These are phyloP conservation scores for Bothriochloa decipiens DNA, from an alignment of 176 grass and related monocot species.

Conservation along the genomic window DNA sequence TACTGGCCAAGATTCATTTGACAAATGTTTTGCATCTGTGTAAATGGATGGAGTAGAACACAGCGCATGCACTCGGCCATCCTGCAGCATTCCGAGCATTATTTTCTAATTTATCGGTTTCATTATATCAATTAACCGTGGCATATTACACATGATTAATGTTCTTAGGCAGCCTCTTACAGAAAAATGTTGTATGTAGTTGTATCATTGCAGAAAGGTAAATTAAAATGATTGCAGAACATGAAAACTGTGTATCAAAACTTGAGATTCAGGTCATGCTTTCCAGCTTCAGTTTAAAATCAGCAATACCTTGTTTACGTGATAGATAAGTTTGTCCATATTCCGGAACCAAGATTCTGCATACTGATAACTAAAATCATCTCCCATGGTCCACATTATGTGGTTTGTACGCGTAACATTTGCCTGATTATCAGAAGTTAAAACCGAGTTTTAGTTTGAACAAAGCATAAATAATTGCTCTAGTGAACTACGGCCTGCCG, in stretches of 20 bases:
- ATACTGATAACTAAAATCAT: constrained; percentile 90
- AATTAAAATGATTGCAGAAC: neutral
- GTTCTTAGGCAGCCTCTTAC: neutral
- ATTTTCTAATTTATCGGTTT: neutral
- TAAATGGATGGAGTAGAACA: constrained; percentile 97
- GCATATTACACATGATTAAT: neutral
- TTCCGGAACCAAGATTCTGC: constrained; percentile 93
- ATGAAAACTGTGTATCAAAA: neutral
- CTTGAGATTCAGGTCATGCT: neutral
- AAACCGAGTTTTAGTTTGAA: constrained; percentile 36
- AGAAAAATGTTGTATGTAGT: neutral
- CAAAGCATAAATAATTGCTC: constrained; percentile 16
- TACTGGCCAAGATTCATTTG: constrained; percentile 79
- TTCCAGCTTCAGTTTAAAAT: neutral
- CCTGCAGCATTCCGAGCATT: constrained; percentile 45
- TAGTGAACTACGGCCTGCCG: neutral
- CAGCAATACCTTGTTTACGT: constrained; percentile 83
- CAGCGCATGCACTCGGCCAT: constrained; percentile 80
- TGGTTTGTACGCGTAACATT: constrained; percentile 86
- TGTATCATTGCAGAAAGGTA: neutral
- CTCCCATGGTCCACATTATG: constrained; percentile 99
- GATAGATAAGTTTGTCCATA: constrained; percentile 92
- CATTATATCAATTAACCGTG: neutral
- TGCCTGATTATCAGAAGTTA: constrained; percentile 58
- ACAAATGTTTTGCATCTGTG: constrained; percentile 74